Evolutionary conservation across 495 filamentous ascomycete genomes (phyloP), one percentile per base, ranked within the genome.

Genomic region (Trichoderma parareesei): DNA sequence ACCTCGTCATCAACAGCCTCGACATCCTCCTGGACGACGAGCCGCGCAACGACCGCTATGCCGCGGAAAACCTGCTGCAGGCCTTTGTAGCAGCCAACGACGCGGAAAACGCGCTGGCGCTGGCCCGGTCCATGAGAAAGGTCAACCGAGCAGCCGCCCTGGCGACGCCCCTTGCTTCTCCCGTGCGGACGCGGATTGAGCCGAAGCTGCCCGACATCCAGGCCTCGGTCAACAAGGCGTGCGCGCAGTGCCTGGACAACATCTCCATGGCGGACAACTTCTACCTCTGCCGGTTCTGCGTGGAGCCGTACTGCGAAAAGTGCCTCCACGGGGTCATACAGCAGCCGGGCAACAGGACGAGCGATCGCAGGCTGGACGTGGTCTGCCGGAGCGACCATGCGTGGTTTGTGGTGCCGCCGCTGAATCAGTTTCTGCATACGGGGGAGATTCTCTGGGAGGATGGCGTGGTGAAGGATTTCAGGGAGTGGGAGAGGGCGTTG

Each of bases 131-230:
- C 16, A 66, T 62, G 65, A 35, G 65, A 27, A 41, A 40, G 4
- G 18, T 49, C 49, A 62, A 40, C 14, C 57, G 35, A 2, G 49
- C 14, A 14, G 44, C 38, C 35, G 33, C 65, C 5, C 18, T 61
- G 20, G 11, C 27, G 20, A 62, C 41, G 13, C 42, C 38, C 2
- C 37, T 33, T 5, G 57, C 38, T 40, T 49, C 41, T 27, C 59
- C 65, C 6, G 42, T 62, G 20, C 65, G n/a, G 10, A 49, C 49
- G 38, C 16, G 38, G 4, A 16, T 62, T 7, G 65, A 66, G 27
- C 65, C 65, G 5, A 60, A 46, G 57, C 65, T 66, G 33, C 65
- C 65, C 9, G 33, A 55, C 6, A 66, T 66, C 35, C 65, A 62
- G 35, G 27, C 27, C 27, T 53, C 44, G 14, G 14, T n/a, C 2